phyloP scores from a whole-genome alignment of 225 moss, liverwort and hornwort species.

The Pleurozium schreberi region DNA sequence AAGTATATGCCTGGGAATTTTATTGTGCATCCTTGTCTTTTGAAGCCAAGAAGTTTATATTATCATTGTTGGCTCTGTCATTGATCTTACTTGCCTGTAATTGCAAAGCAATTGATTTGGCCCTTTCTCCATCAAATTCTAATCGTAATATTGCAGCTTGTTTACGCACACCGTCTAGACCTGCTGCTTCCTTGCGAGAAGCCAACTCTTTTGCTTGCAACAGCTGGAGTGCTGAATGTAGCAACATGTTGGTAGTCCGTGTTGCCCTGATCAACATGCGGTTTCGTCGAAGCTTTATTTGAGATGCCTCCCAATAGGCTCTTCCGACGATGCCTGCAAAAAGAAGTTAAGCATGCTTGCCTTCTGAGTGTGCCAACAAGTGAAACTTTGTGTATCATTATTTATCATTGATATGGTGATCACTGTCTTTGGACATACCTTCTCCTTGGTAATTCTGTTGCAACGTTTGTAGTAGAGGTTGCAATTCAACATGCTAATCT shows the following conservation, averaged over 20 bases:
- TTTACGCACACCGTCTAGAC: conserved; percentile 33
- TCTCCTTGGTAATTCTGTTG: neutral
- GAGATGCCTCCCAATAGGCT: conserved; percentile 78
- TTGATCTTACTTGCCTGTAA: conserved; percentile 14
- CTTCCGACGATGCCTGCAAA: conserved; percentile 57
- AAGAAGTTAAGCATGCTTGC: neutral
- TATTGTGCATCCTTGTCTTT: neutral
- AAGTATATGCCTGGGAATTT: neutral
- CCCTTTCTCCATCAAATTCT: conserved; percentile 47
- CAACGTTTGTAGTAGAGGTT: neutral
- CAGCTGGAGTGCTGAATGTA: conserved; percentile 51
- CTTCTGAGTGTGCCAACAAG: neutral
- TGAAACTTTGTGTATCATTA: neutral
- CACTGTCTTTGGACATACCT: neutral
- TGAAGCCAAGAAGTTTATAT: neutral
- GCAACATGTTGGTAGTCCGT: conserved; percentile 60
- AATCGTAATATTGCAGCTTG: conserved; percentile 20
- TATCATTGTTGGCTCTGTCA: neutral
- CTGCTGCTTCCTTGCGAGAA: conserved; percentile 43
- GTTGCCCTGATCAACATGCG: conserved; percentile 63
- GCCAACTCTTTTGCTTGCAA: conserved; percentile 54
- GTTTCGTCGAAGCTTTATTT: conserved; percentile 64
- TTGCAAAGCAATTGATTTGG: conserved; percentile 38
- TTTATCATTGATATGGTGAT: neutral
- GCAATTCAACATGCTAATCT: neutral